A percentile compares a stretch with the other conserved stretches of the same genome.
These are phyloP conservation scores for Jamesozyma gamospora DNA, from an alignment of 805 yeast genomes.

Conservation along the genomic window DNA sequence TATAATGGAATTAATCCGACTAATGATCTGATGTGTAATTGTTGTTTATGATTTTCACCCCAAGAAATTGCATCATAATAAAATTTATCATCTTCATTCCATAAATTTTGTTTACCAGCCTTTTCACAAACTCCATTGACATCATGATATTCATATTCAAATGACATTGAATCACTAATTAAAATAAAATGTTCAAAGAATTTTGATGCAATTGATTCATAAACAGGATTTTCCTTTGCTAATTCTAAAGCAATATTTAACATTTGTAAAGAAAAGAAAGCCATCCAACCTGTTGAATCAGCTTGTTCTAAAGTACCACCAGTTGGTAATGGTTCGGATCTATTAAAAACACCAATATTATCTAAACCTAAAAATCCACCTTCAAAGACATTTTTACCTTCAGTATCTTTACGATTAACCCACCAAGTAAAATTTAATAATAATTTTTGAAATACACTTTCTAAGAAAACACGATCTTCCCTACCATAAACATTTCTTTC, in stretches of 20 bases:
- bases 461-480: constrained; percentile 75
- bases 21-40: constrained; percentile 76
- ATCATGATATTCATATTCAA: constrained; percentile 31
- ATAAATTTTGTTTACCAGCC: constrained; percentile 51
- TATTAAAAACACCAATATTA: constrained; percentile 83
- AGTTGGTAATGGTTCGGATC: constrained; percentile 88
- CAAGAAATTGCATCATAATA: constrained; percentile 85
- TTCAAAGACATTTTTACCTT: constrained; percentile 84
- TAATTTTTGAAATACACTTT: constrained; percentile 82
- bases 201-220: constrained; percentile 89
- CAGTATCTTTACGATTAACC: constrained; percentile 84
- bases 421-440: constrained; percentile 92
- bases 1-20: constrained; percentile 89
- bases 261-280: constrained; percentile 84
- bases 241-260: constrained; percentile 84
- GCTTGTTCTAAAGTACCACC: constrained; percentile 90
- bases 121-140: constrained; percentile 32
- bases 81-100: constrained; percentile 86
- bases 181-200: constrained; percentile 87
- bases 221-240: constrained; percentile 75
- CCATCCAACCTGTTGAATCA: constrained; percentile 97
- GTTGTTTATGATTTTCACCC: constrained; percentile 57
- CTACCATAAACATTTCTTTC: constrained; percentile 79
- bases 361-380: constrained; percentile 92
- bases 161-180: constrained; percentile 92